Evolutionary conservation across 495 filamentous ascomycete species (phyloP).

Genomic region (Letharia columbiana): DNA sequence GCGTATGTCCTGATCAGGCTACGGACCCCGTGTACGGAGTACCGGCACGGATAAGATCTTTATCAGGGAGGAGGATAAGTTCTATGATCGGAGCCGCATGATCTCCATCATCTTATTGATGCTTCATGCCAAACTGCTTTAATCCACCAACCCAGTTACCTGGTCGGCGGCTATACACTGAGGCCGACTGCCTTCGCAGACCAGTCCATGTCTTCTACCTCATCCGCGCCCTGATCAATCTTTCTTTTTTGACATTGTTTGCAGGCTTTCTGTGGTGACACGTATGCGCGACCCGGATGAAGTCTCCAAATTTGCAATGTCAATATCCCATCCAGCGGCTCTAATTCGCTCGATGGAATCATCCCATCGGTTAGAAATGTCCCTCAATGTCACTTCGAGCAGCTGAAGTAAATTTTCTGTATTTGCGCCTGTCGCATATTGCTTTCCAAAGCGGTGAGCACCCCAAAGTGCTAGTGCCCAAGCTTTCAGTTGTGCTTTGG

Average conservation of each 20-base stretch:
- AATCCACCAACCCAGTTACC: neutral
- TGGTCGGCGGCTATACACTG: slow-evolving; percentile 7
- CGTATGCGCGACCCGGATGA: slow-evolving; percentile 24
- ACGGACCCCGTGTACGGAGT: neutral
- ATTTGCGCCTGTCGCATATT: slow-evolving; percentile 23
- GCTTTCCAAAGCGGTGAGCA: slow-evolving; percentile 31
- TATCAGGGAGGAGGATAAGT: too few relatives aligned
- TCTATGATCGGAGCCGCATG: neutral
- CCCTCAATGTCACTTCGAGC: slow-evolving; percentile 32
- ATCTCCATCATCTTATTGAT: slow-evolving; percentile 5
- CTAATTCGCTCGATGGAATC: slow-evolving; percentile 34
- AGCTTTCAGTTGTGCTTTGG: slow-evolving; percentile 50
- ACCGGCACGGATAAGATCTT: slow-evolving; percentile 2
- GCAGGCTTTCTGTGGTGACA: slow-evolving; percentile 10
- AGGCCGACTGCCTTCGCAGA: neutral
- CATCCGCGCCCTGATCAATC: slow-evolving; percentile 4
- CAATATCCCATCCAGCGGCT: slow-evolving; percentile 52
- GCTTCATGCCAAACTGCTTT: neutral
- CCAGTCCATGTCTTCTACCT: neutral
- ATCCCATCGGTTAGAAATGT: slow-evolving; percentile 34
- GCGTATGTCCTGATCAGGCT: neutral
- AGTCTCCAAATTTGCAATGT: slow-evolving; percentile 52
- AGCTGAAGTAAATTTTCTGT: slow-evolving; percentile 24
- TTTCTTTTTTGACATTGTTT: slow-evolving; percentile 4
- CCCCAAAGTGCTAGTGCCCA: slow-evolving; percentile 67